Evolutionary conservation across 257 asterid species (phyloP), one percentile per base, ranked within the genome.

Genomic region (Scutellaria minor): DNA sequence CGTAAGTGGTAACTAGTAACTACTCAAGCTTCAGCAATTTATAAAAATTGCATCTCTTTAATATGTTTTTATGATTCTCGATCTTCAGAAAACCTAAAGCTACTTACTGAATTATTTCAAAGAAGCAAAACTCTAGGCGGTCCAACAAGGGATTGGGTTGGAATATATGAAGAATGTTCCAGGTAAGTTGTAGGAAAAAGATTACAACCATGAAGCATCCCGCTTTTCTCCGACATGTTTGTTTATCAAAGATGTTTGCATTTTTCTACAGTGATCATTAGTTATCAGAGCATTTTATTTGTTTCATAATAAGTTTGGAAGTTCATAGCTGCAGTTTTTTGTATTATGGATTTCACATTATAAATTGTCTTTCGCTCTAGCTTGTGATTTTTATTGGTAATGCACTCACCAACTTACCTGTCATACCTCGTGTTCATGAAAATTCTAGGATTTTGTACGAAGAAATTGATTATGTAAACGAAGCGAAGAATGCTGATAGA

Each of bases 401-500:
- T 62, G 20, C 40, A 63, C 45, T 58, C 13, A 20, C 50, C 65
- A 50, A 39, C 37, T 31, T 31, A 31, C 37, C 37, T 31, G 37
- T 31, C 3, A 31, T 31, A 31, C 37, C 37, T 31, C 5, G 5
- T 78, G 48, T 62, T 76, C 18, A 35, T 77, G 76, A 72, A 65
- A 75, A 73, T 69, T 82, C 39, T 83, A 92, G 98, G 98, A 90
- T 88, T 71, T 82, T 92, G 85, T 92, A 89, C 15, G 88, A 89
- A 85, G 98, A 92, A 81, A 92, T 92, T 55, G 94, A 92, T 79
- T 92, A 92, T 52, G 86, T 90, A 70, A 89, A 89, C 54, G 98
- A 89, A 82, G 98, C 96, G 70, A 90, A 86, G 89, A 92, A 92
- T 80, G 98, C 98, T 71, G 96, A 92, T 77, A 86, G 90, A 72